Evolutionary conservation across 768 basidiomycete genomes (phyloP), one percentile per base, ranked within the genome.

Genomic region (Termitomyces heimii): DNA sequence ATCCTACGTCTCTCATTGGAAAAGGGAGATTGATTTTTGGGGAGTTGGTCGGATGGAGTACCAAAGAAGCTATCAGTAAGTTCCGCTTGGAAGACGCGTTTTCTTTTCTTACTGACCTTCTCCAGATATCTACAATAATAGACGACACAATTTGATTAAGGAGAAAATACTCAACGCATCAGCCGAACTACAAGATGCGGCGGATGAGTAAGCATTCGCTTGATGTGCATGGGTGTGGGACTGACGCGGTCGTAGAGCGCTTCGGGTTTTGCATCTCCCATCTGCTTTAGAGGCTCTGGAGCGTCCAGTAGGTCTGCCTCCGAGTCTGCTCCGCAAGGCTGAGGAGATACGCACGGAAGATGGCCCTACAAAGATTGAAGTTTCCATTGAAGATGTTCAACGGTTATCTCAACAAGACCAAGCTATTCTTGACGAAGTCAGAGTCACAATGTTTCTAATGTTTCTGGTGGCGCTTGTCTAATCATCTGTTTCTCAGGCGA

Each of bases 271-370:
- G 46, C 90, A 91, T 65, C 81, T 97, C 16, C 96, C 94, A 7
- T 85, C 90, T 1, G 79, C 92, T 0, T 77, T 97, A 26, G 93
- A 98, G 65, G 93, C 92, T 0, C 74, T 97, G 3, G 93, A 96
- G 65, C 80, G 86, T 26, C 91, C 91, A 1, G 81, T 92, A 24
- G 92, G 94, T 18, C 77, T 98, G 16, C 96, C 96, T 7, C 89
- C 94, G 0, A 92, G 92, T 60, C 72, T 98, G 24, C 70, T 98
- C 50, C 83, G 81, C 53, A 94, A 92, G 70, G 89, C 92, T 0
- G 88, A 91, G 65, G 88, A 96, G 68, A 83, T 98, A 1, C 81
- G 90, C 40, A 71, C 81, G 0, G 88, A 89, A 54, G 82, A 92
- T 62, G 95, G 95, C 0, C 83, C 86, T 0, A 74, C 79, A 4